Percentiles rank a stretch among this genome's conserved stretches.
Conservation (phyloP, 805 yeast genomes). For the Metschnikowia vanudenii region DNA sequence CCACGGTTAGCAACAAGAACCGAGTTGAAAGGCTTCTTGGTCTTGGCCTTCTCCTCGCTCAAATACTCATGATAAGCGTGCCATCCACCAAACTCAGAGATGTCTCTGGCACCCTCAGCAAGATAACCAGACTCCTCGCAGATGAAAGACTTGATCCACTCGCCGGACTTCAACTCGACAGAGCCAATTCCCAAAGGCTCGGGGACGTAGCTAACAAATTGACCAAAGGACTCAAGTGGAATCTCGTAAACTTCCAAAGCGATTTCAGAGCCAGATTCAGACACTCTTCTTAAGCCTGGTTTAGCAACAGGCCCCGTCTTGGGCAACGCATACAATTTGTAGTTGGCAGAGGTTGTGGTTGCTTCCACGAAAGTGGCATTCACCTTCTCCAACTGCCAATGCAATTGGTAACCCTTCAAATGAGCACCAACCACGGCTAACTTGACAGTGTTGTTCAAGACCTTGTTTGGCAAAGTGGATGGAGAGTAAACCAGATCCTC, state of each 20-base stretch:
- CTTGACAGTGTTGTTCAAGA: slow-evolving; percentile 38
- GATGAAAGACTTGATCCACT: slow-evolving; percentile 87
- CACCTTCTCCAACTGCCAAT: slow-evolving; percentile 90
- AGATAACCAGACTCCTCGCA: slow-evolving; percentile 89
- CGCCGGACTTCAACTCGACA: slow-evolving; percentile 77
- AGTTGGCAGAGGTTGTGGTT: slow-evolving; percentile 68
- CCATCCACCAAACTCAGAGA: slow-evolving; percentile 91
- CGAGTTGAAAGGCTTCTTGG: slow-evolving; percentile 63
- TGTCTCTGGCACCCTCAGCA: slow-evolving; percentile 69
- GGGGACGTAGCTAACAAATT: slow-evolving; percentile 84
- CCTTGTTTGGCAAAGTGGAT: slow-evolving; percentile 15
- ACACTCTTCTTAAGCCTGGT: slow-evolving; percentile 83
- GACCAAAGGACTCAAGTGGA: slow-evolving; percentile 76
- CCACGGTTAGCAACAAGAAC: slow-evolving; percentile 98
- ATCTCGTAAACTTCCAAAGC: slow-evolving; percentile 81
- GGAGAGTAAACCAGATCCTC: slow-evolving; percentile 46
- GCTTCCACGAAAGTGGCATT: slow-evolving; percentile 67
- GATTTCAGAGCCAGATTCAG: slow-evolving; percentile 54
- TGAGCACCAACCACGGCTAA: slow-evolving; percentile 98
- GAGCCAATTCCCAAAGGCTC: slow-evolving; percentile 95
- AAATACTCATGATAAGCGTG: slow-evolving; percentile 53
- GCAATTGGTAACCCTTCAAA: slow-evolving; percentile 79
- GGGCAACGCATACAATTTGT: slow-evolving; percentile 81
- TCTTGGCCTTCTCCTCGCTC: slow-evolving; percentile 25
- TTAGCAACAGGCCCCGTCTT: slow-evolving; percentile 77